These are phyloP conservation scores for Fraxinus nigra DNA, from an alignment of 305 asterid genomes.

Conservation along the genomic window DNA sequence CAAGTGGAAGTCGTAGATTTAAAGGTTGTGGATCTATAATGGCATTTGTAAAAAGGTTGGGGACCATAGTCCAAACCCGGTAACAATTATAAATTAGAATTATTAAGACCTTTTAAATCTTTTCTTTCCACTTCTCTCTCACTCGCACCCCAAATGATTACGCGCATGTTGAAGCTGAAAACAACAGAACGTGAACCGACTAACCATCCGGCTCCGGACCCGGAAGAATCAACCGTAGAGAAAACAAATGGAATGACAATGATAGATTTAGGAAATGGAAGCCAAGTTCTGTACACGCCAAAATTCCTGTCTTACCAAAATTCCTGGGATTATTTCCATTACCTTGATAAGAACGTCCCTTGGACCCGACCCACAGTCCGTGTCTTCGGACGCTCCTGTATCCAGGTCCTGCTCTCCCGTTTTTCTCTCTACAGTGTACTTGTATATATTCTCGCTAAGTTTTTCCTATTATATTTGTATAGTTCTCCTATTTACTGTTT, in stretches of 20 bases:
- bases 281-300: conserved; percentile 54
- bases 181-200: conserved; percentile 10
- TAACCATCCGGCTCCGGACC: neutral
- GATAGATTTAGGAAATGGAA: conserved; percentile 68
- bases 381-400: conserved; percentile 66
- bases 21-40: neutral
- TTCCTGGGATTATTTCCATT: conserved; percentile 71
- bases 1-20: neutral
- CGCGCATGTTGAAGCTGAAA: conserved; percentile 23
- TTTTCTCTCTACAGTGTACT: neutral
- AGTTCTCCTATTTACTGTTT: neutral
- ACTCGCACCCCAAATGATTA: neutral
- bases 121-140: neutral
- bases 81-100: neutral
- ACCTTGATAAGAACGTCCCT: conserved; percentile 69
- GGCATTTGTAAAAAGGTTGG: neutral
- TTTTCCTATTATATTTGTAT: neutral
- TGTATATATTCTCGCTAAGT: neutral
- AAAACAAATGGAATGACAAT: conserved; percentile 28
- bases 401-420: conserved; percentile 51
- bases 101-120: neutral
- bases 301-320: conserved; percentile 56
- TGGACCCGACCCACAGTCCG: conserved; percentile 95
- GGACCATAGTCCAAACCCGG: neutral
- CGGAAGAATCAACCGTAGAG: conserved; percentile 20